phyloP scores from a whole-genome alignment of 164 flowering plant species.

The Stephania japonica region DNA sequence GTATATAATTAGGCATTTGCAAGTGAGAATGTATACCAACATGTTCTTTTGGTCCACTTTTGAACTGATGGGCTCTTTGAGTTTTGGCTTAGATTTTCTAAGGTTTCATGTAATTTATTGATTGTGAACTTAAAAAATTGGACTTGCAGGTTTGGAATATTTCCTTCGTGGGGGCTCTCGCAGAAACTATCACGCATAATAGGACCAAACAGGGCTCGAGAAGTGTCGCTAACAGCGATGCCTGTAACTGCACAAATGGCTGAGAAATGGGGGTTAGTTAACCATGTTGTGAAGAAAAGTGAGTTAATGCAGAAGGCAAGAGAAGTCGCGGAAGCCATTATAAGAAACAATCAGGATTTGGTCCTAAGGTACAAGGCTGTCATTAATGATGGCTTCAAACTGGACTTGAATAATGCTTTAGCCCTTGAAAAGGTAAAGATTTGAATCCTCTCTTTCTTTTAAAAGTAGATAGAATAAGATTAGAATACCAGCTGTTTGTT shows the following conservation, averaged over 20 bases:
- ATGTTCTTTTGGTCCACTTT: background rate
- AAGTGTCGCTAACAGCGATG: constrained; percentile 61
- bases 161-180: constrained; percentile 97
- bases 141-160: constrained; percentile 77
- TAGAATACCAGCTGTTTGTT: background rate
- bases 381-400: constrained; percentile 77
- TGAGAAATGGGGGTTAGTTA: constrained; percentile 84
- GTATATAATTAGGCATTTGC: background rate
- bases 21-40: background rate
- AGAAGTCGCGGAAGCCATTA: constrained; percentile 73
- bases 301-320: constrained; percentile 66
- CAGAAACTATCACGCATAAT: constrained; percentile 87
- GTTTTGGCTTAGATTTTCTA: background rate
- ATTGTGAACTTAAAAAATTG: background rate
- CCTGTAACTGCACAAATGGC: constrained; percentile 77
- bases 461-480: no score
- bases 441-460: background rate
- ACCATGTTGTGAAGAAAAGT: constrained; percentile 63
- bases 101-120: background rate
- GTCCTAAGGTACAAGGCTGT: constrained; percentile 79
- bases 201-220: constrained; percentile 84
- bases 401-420: constrained; percentile 62
- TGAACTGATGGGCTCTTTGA: background rate
- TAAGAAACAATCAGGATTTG: constrained; percentile 69
- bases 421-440: constrained; percentile 72